Percentiles rank a stretch among this genome's conserved stretches.
phyloP scores from a whole-genome alignment of 768 basidiomycete species.

The Lentinus tigrinus region DNA sequence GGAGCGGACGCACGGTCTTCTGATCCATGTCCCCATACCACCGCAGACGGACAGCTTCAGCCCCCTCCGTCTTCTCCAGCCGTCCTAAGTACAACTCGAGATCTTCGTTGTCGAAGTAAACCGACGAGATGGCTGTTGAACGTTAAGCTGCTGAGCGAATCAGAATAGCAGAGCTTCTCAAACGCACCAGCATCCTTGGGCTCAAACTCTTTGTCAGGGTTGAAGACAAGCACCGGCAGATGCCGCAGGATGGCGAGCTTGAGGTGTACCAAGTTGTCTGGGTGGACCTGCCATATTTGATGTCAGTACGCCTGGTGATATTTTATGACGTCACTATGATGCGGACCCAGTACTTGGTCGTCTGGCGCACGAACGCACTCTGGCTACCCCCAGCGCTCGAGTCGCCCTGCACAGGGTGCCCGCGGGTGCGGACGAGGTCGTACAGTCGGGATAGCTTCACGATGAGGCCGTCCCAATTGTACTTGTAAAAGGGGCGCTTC shows the following conservation, averaged over 20 bases:
- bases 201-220: constrained; percentile 38
- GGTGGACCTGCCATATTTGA: constrained; percentile 40
- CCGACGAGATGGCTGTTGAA: constrained; percentile 83
- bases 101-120: constrained; percentile 96
- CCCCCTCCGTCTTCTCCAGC: constrained; percentile 97
- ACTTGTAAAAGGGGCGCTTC: constrained; percentile 94
- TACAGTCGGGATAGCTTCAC: constrained; percentile 95
- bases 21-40: constrained; percentile 93
- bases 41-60: constrained; percentile 91
- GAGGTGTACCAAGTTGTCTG: constrained; percentile 32
- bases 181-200: constrained; percentile 68
- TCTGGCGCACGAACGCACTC: constrained; percentile 97
- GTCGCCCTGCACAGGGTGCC: constrained; percentile 92
- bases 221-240: constrained; percentile 71
- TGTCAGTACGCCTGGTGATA: background rate
- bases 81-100: constrained; percentile 95
- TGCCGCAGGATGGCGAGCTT: constrained; percentile 88
- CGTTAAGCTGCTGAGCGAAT: no score
- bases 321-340: background rate
- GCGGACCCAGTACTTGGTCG: constrained; percentile 96
- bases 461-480: constrained; percentile 94
- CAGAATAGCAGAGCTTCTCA: no score
- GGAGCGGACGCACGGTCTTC: constrained; percentile 62
- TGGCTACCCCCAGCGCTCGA: constrained; percentile 92
- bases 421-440: constrained; percentile 91